Conservation (phyloP, 208 protist genomes). For the Wallacemonas collosoma region DNA sequence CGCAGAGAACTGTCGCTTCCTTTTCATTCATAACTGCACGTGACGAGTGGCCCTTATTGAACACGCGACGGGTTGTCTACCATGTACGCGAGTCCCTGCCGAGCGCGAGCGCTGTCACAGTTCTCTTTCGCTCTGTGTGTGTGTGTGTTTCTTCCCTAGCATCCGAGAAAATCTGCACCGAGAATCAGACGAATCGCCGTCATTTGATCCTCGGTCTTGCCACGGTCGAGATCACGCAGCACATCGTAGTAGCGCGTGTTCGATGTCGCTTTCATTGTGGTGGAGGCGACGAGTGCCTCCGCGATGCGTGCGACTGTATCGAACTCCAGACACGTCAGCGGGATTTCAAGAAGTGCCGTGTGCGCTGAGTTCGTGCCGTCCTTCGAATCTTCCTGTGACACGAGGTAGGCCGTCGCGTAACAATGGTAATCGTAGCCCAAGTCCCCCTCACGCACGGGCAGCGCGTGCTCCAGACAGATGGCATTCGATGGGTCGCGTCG, state of each 20-base stretch:
- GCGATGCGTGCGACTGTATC: slow-evolving; percentile 42
- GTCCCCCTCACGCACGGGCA: background rate
- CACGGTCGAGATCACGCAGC: slow-evolving; percentile 35
- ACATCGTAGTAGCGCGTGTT: slow-evolving; percentile 24
- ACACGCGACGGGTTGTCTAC: no score
- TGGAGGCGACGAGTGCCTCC: slow-evolving; percentile 47
- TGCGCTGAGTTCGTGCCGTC: background rate
- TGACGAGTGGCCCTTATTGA: no score
- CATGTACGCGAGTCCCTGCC: no score
- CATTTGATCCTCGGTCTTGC: slow-evolving; percentile 34
- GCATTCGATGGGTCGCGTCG: background rate
- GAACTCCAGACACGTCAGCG: slow-evolving; percentile 31
- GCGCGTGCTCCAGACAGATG: background rate
- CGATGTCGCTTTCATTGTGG: slow-evolving; percentile 9
- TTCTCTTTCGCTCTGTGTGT: background rate
- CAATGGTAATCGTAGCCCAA: background rate
- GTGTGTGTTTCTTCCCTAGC: slow-evolving; percentile 11
- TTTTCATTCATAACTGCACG: no score
- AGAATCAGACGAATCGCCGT: slow-evolving; percentile 44
- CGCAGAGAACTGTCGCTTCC: no score
- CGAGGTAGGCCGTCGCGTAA: background rate
- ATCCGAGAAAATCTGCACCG: slow-evolving; percentile 47
- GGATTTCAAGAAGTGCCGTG: slow-evolving; percentile 30
- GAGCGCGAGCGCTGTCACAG: no score
- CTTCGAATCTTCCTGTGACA: background rate